These are phyloP conservation scores for Myriosclerotinia duriaeana DNA, from an alignment of 2,329 filamentous ascomycete species.

Conservation along the genomic window DNA sequence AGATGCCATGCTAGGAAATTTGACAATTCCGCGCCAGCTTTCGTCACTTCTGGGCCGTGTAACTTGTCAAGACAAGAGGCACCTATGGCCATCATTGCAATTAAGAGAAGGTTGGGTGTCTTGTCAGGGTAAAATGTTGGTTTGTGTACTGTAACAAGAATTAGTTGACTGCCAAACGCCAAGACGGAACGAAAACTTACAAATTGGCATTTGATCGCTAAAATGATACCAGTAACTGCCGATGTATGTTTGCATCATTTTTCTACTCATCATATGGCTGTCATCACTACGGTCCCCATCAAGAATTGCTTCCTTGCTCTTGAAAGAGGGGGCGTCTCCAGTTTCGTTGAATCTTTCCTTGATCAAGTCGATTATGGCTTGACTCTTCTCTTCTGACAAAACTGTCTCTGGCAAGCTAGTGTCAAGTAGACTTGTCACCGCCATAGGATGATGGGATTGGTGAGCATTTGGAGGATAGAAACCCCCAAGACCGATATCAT, in stretches of 20 bases:
- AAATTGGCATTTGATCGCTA: constrained; percentile 88
- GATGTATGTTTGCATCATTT: constrained; percentile 96
- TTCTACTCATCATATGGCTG: constrained; percentile 70
- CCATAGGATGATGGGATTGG: constrained; percentile 75
- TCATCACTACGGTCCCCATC: constrained; percentile 72
- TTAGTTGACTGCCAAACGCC: constrained; percentile 26
- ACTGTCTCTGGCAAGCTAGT: constrained; percentile 75
- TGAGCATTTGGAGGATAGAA: constrained; percentile 54
- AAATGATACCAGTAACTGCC: constrained; percentile 94
- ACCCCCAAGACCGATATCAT: constrained; percentile 52
- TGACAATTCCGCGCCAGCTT: constrained; percentile 76
- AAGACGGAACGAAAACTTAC: constrained; percentile 30
- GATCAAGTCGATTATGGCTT: constrained; percentile 80
- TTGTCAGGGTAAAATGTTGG: constrained; percentile 89
- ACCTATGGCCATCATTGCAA: constrained; percentile 90
- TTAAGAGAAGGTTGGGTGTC: constrained; percentile 78
- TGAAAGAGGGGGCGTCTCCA: constrained; percentile 69
- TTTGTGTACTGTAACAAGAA: constrained; percentile 62
- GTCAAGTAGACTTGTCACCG: constrained; percentile 81
- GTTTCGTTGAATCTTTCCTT: constrained; percentile 78
- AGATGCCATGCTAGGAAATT: constrained; percentile 91
- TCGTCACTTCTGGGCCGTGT: constrained; percentile 70
- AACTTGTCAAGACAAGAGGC: constrained; percentile 85
- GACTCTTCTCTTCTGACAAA: constrained; percentile 83
- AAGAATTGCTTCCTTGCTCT: constrained; percentile 70